Evolutionary conservation across 352 stramenopile genomes (phyloP), one percentile per base, ranked within the genome.

Genomic region (Globisporangium megalacanthum): DNA sequence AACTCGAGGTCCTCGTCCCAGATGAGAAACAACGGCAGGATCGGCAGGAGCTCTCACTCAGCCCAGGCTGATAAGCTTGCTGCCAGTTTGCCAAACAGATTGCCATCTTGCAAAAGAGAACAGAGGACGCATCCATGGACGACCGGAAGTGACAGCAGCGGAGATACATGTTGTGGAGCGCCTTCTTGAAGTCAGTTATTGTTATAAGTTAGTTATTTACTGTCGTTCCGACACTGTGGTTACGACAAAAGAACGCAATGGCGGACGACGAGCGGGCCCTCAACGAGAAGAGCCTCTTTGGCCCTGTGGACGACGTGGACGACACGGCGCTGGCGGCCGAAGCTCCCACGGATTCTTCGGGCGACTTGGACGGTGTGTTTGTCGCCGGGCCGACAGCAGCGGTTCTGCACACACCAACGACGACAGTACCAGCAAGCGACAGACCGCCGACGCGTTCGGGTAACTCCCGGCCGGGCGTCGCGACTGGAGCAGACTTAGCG

Each of bases 101-200:
- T 31, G 3, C 9, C 3, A 49, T 19, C 8, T 17, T 29, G 44
- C n/a, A 48, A 13, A 29, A 13, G 10, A 39, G 35, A 3, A 39
- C 35, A 13, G 35, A 39, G 10, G 35, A 39, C 35, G 57, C 9
- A 65, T 65, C 60, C 9, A 65, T 65, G 6, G 52, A 78, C 5
- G 59, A 72, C 35, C 54, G 58, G 48, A 61, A 66, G 51, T 62
- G 72, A 22, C 60, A 77, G 65, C 70, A 66, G 47, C 87, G 79
- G 79, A 79, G n/a, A n/a, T n/a, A n/a, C n/a, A n/a, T n/a, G n/a
- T n/a, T n/a, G n/a, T n/a, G n/a, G n/a, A n/a, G n/a, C n/a, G n/a
- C n/a, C n/a, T n/a, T n/a, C n/a, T n/a, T n/a, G n/a, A n/a, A n/a
- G n/a, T n/a, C n/a, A n/a, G n/a, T n/a, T n/a, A n/a, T n/a, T n/a